phyloP scores from a whole-genome alignment of 495 filamentous ascomycete genomes.

The Pseudotulostoma volvatum region DNA sequence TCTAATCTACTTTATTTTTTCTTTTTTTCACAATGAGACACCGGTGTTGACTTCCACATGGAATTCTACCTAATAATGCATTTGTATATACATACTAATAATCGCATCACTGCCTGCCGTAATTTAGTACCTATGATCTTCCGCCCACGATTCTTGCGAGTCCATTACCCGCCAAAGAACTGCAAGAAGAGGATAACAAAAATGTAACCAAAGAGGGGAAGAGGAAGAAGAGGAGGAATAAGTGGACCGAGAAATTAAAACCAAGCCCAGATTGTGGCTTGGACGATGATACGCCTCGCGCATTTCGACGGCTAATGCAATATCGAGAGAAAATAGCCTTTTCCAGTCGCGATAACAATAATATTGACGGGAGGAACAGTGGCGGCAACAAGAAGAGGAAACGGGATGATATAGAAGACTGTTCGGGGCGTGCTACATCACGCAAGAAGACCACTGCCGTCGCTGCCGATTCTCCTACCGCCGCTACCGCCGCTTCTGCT shows the following conservation, averaged over 20 bases:
- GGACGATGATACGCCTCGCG: slow-evolving; percentile 55
- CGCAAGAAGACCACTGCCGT: slow-evolving; percentile 7
- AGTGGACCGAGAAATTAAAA: slow-evolving; percentile 9
- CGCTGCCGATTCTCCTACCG: slow-evolving; percentile 2
- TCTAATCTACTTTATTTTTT: no score
- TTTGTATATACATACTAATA: no score
- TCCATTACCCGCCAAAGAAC: slow-evolving; percentile 42
- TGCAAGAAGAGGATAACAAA: slow-evolving; percentile 8
- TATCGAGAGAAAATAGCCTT: slow-evolving; percentile 35
- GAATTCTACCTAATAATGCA: background rate
- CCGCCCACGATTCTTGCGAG: slow-evolving; percentile 55
- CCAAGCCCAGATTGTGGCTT: slow-evolving; percentile 7
- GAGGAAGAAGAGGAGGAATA: slow-evolving; percentile 9
- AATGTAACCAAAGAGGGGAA: slow-evolving; percentile 12
- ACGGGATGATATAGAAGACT: slow-evolving; percentile 6
- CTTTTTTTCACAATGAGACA: background rate
- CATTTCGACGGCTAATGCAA: slow-evolving; percentile 70
- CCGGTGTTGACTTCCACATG: background rate
- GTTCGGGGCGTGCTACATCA: background rate
- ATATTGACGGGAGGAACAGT: slow-evolving; percentile 1
- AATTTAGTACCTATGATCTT: slow-evolving; percentile 56
- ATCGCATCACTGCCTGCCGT: slow-evolving; percentile 4
- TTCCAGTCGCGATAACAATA: slow-evolving; percentile 51
- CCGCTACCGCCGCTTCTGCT: slow-evolving; percentile 7
- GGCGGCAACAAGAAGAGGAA: slow-evolving; percentile 9